Percentiles rank a stretch among this genome's conserved stretches.
phyloP scores from a whole-genome alignment of 805 yeast species.

The Cyberlindnera maclurae region DNA sequence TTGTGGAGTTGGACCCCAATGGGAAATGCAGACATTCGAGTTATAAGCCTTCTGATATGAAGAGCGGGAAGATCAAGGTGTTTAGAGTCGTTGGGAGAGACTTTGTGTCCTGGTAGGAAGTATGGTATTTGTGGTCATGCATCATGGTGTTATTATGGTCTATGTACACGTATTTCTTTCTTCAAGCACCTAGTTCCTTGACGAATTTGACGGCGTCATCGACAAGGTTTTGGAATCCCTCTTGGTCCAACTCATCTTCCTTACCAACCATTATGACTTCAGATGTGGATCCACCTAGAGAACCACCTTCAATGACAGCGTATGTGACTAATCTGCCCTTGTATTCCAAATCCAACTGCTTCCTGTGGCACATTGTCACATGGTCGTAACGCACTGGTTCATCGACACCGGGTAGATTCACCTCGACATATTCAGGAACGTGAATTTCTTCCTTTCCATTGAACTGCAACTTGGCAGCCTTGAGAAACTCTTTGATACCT shows the following conservation, averaged over 20 bases:
- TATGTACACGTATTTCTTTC: neutral
- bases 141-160: neutral
- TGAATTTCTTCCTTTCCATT: slow-evolving; percentile 29
- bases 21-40: slow-evolving; percentile 54
- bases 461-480: slow-evolving; percentile 32
- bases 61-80: slow-evolving; percentile 70
- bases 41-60: slow-evolving; percentile 66
- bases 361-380: slow-evolving; percentile 35
- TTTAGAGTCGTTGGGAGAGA: slow-evolving; percentile 73
- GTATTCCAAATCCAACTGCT: slow-evolving; percentile 37
- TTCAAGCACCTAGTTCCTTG: slow-evolving; percentile 3
- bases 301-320: slow-evolving; percentile 48
- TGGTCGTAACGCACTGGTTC: slow-evolving; percentile 36
- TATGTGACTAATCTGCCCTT: slow-evolving; percentile 32
- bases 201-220: slow-evolving; percentile 16
- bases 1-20: slow-evolving; percentile 44
- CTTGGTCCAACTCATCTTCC: slow-evolving; percentile 8
- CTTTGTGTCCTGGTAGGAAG: slow-evolving; percentile 66
- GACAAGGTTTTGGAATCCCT: slow-evolving; percentile 15
- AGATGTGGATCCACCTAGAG: slow-evolving; percentile 44
- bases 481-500: slow-evolving; percentile 35
- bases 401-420: slow-evolving; percentile 31
- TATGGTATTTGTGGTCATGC: neutral
- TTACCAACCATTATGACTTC: slow-evolving; percentile 44
- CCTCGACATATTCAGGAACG: slow-evolving; percentile 33